phyloP scores from a whole-genome alignment of 371 early-diverging fungal species.

The Batkoa obscura region DNA sequence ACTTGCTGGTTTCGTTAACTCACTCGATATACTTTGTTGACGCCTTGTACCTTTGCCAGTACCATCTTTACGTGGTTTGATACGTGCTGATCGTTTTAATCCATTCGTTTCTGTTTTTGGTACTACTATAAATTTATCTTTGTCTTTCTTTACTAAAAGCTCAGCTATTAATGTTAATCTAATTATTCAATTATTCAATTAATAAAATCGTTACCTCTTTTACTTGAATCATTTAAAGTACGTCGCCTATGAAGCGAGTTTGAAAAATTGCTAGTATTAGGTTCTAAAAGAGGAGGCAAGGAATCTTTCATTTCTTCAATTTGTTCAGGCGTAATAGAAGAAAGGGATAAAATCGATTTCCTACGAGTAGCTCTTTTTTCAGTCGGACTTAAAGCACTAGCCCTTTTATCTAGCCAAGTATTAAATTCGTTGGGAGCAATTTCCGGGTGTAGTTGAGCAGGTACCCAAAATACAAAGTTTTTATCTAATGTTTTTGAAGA shows the following conservation, averaged over 20 bases:
- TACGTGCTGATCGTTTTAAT: slow-evolving; percentile 1
- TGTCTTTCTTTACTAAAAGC: slow-evolving; percentile 5
- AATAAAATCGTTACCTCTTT: neutral
- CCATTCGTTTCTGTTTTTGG: slow-evolving; percentile 1
- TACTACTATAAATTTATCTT: neutral
- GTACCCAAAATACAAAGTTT: slow-evolving; percentile 19
- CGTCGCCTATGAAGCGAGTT: neutral
- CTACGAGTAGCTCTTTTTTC: slow-evolving; percentile 15
- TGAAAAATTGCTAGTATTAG: neutral
- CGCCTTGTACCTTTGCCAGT: neutral
- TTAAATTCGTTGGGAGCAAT: slow-evolving; percentile 35
- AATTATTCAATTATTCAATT: neutral
- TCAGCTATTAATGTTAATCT: neutral
- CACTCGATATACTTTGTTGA: neutral
- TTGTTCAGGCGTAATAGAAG: slow-evolving; percentile 14
- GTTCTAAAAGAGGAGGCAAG: neutral
- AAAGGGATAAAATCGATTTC: slow-evolving; percentile 25
- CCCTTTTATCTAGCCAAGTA: slow-evolving; percentile 21
- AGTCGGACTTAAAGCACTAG: slow-evolving; percentile 14
- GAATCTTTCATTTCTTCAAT: neutral
- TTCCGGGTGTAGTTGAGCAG: slow-evolving; percentile 37
- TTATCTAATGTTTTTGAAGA: too few species aligned
- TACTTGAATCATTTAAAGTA: neutral
- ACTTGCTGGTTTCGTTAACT: too few species aligned
- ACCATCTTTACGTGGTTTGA: slow-evolving; percentile 1